Evolutionary conservation across 2,329 filamentous ascomycete species (phyloP).

Genomic region (Penicillium glabrum): DNA sequence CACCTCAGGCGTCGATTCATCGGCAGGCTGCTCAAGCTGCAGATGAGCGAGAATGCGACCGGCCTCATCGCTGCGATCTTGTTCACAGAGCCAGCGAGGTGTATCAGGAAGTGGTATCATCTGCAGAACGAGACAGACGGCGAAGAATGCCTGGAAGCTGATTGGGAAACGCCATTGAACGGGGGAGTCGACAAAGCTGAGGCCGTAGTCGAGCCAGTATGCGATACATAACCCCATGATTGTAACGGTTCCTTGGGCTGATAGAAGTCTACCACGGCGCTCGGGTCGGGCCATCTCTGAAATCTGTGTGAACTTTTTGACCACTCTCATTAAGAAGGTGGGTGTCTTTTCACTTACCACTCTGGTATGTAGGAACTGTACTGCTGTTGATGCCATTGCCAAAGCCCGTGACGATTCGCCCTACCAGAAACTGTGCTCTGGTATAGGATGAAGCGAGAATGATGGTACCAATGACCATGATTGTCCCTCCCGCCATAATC

Average conservation of each 20-base stretch:
- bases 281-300: slow-evolving; percentile 20
- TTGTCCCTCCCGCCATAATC: slow-evolving; percentile 42
- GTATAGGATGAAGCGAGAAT: slow-evolving; percentile 43
- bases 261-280: slow-evolving; percentile 17
- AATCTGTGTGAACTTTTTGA: neutral
- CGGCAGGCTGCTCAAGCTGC: slow-evolving; percentile 19
- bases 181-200: slow-evolving; percentile 26
- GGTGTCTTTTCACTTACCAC: slow-evolving; percentile 7
- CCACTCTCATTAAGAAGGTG: neutral
- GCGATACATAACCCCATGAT: slow-evolving; percentile 51
- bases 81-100: slow-evolving; percentile 36
- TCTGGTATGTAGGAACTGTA: slow-evolving; percentile 21
- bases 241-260: slow-evolving; percentile 33
- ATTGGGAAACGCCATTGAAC: slow-evolving; percentile 49
- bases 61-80: slow-evolving; percentile 33
- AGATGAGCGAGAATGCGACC: slow-evolving; percentile 28
- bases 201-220: slow-evolving; percentile 49
- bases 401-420: slow-evolving; percentile 49
- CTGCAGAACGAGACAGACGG: slow-evolving; percentile 35
- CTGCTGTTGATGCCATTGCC: slow-evolving; percentile 28
- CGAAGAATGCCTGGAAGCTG: slow-evolving; percentile 43
- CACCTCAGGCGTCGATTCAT: slow-evolving; percentile 17
- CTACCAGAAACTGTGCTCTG: slow-evolving; percentile 47
- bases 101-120: slow-evolving; percentile 41
- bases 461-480: slow-evolving; percentile 47